Base-by-base conservation (phyloP, 2,329 filamentous ascomycete genomes). In the Xylaria sp. region DNA sequence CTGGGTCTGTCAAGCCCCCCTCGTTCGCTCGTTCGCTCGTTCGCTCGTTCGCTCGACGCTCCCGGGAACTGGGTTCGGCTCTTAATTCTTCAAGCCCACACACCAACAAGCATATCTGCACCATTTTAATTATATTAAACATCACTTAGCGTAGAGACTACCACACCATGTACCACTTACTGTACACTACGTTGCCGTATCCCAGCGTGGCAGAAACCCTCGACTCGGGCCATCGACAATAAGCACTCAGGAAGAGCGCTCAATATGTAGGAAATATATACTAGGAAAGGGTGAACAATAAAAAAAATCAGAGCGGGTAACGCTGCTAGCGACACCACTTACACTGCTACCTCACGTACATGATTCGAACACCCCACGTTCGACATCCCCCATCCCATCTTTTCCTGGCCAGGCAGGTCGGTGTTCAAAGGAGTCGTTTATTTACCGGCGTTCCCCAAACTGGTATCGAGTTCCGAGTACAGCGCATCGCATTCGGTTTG, bases 321-420 rank as follows among this genome's bases (percentile, higher is more conserved):
- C 54, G 5, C 25, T 48, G 18, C 31, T 25, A 51, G 46, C 20
- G 55, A 34, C 25, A 46, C 41, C 48, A 59, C 54, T 67, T 63
- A n/a, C n/a, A 31, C 25, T 54, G 34, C 25, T 13, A 15, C 23
- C 13, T 39, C 34, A 37, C 34, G 28, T 52, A 44, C 44, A 52
- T 31, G 20, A 44, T 55, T 37, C 13, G 48, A 44, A 59, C 52
- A 66, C 63, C 63, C 67, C 67, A 41, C 67, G 48, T 37, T 54
- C 59, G 52, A 58, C 52, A 25, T 34, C 48, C 23, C 10, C 13
- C 3, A 46, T 46, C 9, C 46, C 57, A 61, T 20, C 58, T 65
- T 65, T 41, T 15, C 63, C 69, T 44, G 59, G 66, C 51, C 63
- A 71, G 69, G 69, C 66, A 71, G 63, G 69, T 71, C 69, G 59